Evolutionary conservation across 768 basidiomycete species (phyloP), one percentile per base, ranked within the genome.

Genomic region (Boletus patriciae): DNA sequence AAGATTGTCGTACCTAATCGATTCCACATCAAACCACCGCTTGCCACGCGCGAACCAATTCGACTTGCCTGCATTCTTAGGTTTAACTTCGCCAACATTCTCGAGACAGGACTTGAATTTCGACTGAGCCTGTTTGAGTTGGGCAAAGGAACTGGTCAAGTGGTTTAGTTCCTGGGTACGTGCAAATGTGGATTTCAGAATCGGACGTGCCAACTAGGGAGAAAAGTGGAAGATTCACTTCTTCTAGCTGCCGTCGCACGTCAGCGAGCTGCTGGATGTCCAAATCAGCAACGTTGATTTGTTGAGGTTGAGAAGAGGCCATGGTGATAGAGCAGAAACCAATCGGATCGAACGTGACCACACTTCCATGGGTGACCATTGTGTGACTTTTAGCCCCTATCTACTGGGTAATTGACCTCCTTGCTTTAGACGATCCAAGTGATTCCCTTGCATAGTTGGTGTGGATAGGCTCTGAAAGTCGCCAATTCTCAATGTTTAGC

Each of bases 41-140:
- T 11, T 11, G 16, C 18, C 29, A 42, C n/a, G 12, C 36, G 19
- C 13, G 5, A 43, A 33, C 23, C 1, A 16, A 40, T 11, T 11
- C 6, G 7, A 66, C 73, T 36, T 58, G 83, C 87, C 78, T 62
- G 81, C 76, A 70, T 92, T 93, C 51, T 81, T 76, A 1, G 83
- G 81, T 59, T 85, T 91, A 3, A 97, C 74, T 65, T 94, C 85
- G 15, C 74, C 75, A 1, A 94, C 85, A 60, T 88, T 92, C 52
- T 90, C 88, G 23, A 93, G 81, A 66, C 96, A 96, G 8, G 86
- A 77, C 60, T 83, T 86, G 80, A 98, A 98, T 73, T 96, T 97
- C 3, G 86, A 83, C 70, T 98, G 94, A 0, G 94, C 96, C 62
- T 89, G 87, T 70, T 93, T 96, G 25, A 98, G 83, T 64, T 97